Evolutionary conservation across 2,329 filamentous ascomycete species (phyloP).

Genomic region (Colletotrichum aenigma): DNA sequence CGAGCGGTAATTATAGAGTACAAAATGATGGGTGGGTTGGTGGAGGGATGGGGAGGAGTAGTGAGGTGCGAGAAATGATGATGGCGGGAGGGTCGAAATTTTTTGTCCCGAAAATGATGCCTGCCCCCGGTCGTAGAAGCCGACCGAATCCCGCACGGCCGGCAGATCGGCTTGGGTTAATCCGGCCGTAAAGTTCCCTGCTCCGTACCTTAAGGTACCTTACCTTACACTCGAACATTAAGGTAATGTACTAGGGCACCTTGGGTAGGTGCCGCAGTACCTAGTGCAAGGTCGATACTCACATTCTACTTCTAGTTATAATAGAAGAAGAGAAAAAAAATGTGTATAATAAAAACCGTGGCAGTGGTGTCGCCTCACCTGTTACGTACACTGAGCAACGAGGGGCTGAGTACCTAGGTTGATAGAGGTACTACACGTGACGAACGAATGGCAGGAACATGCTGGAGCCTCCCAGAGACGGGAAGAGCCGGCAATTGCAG

Average conservation of each 20-base stretch:
- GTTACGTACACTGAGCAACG: not conserved
- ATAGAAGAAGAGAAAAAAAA: not conserved
- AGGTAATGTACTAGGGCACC: too few relatives aligned
- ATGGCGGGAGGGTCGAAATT: constrained; percentile 35
- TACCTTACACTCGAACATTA: not conserved
- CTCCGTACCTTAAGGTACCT: not conserved
- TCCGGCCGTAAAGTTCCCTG: not conserved
- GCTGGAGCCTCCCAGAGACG: not conserved
- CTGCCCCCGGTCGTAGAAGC: constrained; percentile 42
- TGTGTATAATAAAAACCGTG: not conserved
- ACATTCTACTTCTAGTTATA: not conserved
- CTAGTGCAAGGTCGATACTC: not conserved
- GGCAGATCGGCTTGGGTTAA: constrained; percentile 6
- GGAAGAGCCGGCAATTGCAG: not conserved
- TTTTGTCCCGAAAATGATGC: constrained; percentile 39
- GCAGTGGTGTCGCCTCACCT: not conserved
- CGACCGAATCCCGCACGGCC: constrained; percentile 42
- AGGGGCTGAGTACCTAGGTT: not conserved
- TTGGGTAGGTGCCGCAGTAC: too few relatives aligned
- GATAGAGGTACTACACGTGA: not conserved
- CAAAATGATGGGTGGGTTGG: constrained; percentile 9
- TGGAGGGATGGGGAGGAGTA: not conserved
- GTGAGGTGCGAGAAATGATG: constrained; percentile 17
- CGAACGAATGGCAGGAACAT: not conserved
- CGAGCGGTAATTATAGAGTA: constrained; percentile 21